Evolutionary conservation across 2,329 filamentous ascomycete species (phyloP).

Genomic region (Neonectria ditissima): DNA sequence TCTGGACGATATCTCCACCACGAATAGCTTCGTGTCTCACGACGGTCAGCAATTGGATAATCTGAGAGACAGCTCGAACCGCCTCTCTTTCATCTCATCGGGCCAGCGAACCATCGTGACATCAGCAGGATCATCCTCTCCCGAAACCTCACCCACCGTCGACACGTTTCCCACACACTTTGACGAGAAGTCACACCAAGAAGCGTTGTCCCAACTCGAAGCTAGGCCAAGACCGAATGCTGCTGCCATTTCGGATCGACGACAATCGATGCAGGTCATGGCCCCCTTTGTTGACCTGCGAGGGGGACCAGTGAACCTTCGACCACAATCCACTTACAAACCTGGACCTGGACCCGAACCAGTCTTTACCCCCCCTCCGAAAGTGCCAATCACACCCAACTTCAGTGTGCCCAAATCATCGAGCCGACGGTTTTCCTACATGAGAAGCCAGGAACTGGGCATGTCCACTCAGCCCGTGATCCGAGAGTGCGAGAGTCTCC

Average conservation of each 20-base stretch:
- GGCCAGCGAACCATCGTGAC: conserved; percentile 71
- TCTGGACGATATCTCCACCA: conserved; percentile 67
- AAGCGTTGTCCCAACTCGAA: conserved; percentile 47
- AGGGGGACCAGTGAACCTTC: conserved; percentile 41
- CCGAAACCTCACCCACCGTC: conserved; percentile 66
- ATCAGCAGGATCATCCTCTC: conserved; percentile 67
- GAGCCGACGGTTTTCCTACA: conserved; percentile 59
- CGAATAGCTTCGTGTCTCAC: conserved; percentile 68
- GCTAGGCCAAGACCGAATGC: conserved; percentile 64
- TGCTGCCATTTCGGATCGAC: conserved; percentile 61
- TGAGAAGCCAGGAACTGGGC: conserved; percentile 45
- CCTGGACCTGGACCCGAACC: conserved; percentile 27
- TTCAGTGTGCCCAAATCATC: conserved; percentile 65
- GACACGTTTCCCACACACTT: conserved; percentile 58
- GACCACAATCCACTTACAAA: conserved; percentile 39
- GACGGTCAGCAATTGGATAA: conserved; percentile 70
- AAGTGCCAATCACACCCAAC: conserved; percentile 55
- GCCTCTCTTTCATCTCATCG: conserved; percentile 70
- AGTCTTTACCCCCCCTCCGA: conserved; percentile 4
- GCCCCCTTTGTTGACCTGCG: conserved; percentile 58
- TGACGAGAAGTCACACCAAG: conserved; percentile 38
- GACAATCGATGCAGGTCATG: conserved; percentile 64
- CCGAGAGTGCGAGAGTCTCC: conserved; percentile 28
- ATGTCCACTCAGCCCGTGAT: conserved; percentile 30
- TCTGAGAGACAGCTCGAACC: conserved; percentile 66